Percentiles rank a stretch among this genome's conserved stretches.
These are phyloP conservation scores for Corymbia calophylla DNA, from an alignment of 441 rosid species.

Conservation along the genomic window DNA sequence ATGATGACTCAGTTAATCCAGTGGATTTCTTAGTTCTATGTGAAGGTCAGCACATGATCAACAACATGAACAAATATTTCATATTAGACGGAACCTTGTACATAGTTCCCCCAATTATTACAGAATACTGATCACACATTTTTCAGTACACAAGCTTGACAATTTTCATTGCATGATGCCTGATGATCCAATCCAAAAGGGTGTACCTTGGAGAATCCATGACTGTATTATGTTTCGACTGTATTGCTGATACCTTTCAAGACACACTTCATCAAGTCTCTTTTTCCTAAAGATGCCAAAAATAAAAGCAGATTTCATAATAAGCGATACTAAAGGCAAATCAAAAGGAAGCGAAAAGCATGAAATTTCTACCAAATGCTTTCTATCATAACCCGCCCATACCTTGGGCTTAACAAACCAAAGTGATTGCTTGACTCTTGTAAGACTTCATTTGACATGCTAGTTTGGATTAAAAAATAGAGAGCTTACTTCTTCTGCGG, in stretches of 20 bases:
- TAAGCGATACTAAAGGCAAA: background rate
- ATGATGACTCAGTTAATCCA: background rate
- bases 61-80: background rate
- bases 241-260: slow-evolving; percentile 85
- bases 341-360: background rate
- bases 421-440: background rate
- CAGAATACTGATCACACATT: background rate
- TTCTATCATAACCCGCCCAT: background rate
- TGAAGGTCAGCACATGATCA: background rate
- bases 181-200: background rate
- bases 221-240: slow-evolving; percentile 79
- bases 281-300: slow-evolving; percentile 38
- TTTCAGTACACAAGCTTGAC: background rate
- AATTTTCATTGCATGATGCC: background rate
- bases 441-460: background rate
- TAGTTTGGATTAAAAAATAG: background rate
- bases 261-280: slow-evolving; percentile 90
- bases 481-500: slow-evolving; percentile 46
- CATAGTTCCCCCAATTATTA: background rate
- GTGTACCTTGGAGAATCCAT: slow-evolving; percentile 88
- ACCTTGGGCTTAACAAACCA: background rate
- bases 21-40: background rate
- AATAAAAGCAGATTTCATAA: background rate
- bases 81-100: background rate
- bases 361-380: background rate